These are phyloP conservation scores for Phytophthora sojae DNA, from an alignment of 352 stramenopile species.

Conservation along the genomic window DNA sequence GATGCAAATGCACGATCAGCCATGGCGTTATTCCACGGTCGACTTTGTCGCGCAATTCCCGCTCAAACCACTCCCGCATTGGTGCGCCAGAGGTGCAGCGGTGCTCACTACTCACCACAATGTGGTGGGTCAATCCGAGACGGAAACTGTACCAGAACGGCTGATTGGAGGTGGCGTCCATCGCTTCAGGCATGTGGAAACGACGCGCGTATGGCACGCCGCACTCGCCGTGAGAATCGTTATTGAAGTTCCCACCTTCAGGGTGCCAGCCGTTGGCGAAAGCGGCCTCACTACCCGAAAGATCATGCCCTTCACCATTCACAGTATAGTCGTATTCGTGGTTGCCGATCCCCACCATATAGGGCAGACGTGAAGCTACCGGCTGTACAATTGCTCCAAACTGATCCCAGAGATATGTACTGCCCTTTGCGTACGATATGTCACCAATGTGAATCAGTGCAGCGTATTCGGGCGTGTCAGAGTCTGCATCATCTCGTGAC, in stretches of 20 bases:
- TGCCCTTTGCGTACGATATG: constrained; percentile 71
- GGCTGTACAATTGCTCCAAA: constrained; percentile 78
- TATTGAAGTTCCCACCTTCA: constrained; percentile 29
- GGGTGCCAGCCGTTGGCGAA: constrained; percentile 28
- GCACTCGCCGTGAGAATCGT: constrained; percentile 85
- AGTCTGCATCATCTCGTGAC: constrained; percentile 3
- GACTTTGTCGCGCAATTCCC: constrained; percentile 47
- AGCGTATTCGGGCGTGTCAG: constrained; percentile 50
- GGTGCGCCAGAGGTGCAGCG: constrained; percentile 44
- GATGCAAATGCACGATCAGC: constrained; percentile 66
- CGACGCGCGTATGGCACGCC: constrained; percentile 70
- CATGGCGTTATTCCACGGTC: constrained; percentile 56
- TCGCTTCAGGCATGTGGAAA: constrained; percentile 71
- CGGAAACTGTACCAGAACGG: constrained; percentile 67
- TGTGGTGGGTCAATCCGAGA: constrained; percentile 52
- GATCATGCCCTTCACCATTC: constrained; percentile 34
- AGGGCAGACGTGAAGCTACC: constrained; percentile 73
- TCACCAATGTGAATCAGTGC: constrained; percentile 86
- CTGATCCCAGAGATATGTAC: constrained; percentile 84
- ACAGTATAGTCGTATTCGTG: constrained; percentile 41
- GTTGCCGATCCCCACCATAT: constrained; percentile 77
- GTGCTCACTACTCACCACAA: constrained; percentile 61
- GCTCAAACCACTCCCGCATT: constrained; percentile 56
- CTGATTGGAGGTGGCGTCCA: constrained; percentile 36
- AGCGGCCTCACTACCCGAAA: constrained; percentile 27